phyloP scores from a whole-genome alignment of 1,284 basidiomycete species.

The Apiotrichum akiyoshidainum region DNA sequence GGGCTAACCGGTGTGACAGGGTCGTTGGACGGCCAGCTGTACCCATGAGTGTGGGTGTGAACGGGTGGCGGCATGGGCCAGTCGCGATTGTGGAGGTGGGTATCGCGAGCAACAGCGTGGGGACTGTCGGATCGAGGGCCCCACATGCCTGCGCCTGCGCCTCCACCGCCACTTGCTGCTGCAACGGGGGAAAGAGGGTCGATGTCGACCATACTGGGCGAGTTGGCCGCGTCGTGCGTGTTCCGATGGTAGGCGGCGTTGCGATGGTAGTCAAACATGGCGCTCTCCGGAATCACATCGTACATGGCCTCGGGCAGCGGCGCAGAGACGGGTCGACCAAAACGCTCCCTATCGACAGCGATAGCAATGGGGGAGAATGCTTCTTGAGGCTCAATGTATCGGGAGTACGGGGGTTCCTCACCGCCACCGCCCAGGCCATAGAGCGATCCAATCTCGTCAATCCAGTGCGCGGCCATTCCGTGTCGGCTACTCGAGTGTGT shows the following conservation, averaged over 20 bases:
- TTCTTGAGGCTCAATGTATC: neutral
- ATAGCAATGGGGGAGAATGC: neutral
- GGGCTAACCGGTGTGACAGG: constrained; percentile 4
- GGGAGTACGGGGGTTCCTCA: neutral
- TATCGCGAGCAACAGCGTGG: neutral
- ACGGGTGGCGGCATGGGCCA: neutral
- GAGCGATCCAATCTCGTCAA: constrained; percentile 2
- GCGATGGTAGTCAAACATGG: neutral
- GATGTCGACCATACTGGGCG: neutral
- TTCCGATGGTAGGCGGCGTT: too few relatives aligned
- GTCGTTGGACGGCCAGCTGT: neutral
- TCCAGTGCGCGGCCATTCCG: neutral
- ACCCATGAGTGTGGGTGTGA: neutral
- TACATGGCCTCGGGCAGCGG: neutral
- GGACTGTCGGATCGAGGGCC: neutral
- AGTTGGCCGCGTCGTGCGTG: too few relatives aligned
- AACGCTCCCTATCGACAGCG: neutral
- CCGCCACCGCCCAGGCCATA: neutral
- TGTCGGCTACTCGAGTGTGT: neutral
- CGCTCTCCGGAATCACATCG: neutral
- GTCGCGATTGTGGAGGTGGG: neutral
- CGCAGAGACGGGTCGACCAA: neutral
- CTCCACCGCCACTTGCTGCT: neutral
- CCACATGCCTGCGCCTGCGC: neutral
- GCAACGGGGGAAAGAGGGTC: neutral